Evolutionary conservation across 2,329 filamentous ascomycete genomes (phyloP).

Genomic region (Aspergillus eucalypticola): DNA sequence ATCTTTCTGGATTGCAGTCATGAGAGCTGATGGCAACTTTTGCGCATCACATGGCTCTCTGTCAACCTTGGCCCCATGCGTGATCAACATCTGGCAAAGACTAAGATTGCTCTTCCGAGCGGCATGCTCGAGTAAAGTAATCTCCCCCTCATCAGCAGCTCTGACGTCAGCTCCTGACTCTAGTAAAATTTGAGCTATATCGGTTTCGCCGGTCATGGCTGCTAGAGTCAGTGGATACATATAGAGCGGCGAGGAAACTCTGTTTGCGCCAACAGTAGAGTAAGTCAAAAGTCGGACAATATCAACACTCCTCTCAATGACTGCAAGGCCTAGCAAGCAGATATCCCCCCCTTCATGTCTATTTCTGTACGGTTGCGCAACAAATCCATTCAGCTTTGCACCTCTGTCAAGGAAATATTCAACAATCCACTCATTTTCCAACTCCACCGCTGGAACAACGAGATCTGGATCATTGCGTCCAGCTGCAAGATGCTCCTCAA

Average conservation of each 20-base stretch:
- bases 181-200: not conserved
- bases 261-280: not conserved
- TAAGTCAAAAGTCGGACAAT: not conserved
- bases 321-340: not conserved
- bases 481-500: not conserved
- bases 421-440: not conserved
- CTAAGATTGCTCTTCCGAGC: not conserved
- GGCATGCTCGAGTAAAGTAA: slow-evolving; percentile 1
- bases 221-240: slow-evolving; percentile 5
- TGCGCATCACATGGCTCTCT: not conserved
- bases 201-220: not conserved
- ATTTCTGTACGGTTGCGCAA: not conserved
- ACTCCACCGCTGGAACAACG: not conserved
- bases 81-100: not conserved
- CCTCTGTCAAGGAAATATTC: not conserved
- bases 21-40: not conserved
- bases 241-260: not conserved
- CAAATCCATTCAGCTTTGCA: slow-evolving; percentile 1
- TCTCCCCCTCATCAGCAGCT: not conserved
- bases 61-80: not conserved
- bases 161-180: not conserved
- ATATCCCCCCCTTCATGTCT: not conserved
- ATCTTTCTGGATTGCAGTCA: not conserved
- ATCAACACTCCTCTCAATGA: not conserved
- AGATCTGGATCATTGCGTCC: not conserved